Percentiles rank a stretch among this genome's conserved stretches.
Conservation (phyloP, 257 asterid species). For the Cruciata laevipes region DNA sequence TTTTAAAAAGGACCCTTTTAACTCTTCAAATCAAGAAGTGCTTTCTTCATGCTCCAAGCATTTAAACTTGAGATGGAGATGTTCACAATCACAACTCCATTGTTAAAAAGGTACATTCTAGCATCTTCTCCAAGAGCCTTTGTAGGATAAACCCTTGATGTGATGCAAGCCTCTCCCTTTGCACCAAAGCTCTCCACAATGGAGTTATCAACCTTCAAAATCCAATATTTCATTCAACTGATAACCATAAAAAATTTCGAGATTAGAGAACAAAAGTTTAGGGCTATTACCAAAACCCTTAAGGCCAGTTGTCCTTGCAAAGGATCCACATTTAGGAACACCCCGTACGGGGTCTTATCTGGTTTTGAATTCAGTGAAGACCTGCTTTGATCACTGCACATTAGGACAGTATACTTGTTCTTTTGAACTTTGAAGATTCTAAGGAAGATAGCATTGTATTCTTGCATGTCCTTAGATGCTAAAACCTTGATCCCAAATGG, state of each 20-base stretch:
- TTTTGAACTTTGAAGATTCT: conserved; percentile 21
- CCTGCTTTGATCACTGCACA: conserved; percentile 42
- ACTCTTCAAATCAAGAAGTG: conserved; percentile 12
- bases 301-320: conserved; percentile 18
- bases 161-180: conserved; percentile 26
- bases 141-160: conserved; percentile 30
- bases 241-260: not conserved
- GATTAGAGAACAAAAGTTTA: not conserved
- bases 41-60: conserved; percentile 32
- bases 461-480: conserved; percentile 25
- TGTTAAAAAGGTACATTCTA: conserved; percentile 23
- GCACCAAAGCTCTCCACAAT: conserved; percentile 34
- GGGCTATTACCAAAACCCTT: conserved; percentile 23
- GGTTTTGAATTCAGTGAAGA: conserved; percentile 25
- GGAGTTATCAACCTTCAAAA: conserved; percentile 27
- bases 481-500: conserved; percentile 33
- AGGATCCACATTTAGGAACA: conserved; percentile 29
- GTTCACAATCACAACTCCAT: conserved; percentile 4
- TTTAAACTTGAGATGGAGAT: conserved; percentile 15
- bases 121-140: conserved; percentile 16
- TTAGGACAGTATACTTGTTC: conserved; percentile 27
- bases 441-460: conserved; percentile 33
- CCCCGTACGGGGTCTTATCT: conserved; percentile 35
- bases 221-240: not conserved
- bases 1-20: not conserved